Evolutionary conservation across 306 rosid species (phyloP), one percentile per base, ranked within the genome.

Genomic region (Abrus pulchellus): DNA sequence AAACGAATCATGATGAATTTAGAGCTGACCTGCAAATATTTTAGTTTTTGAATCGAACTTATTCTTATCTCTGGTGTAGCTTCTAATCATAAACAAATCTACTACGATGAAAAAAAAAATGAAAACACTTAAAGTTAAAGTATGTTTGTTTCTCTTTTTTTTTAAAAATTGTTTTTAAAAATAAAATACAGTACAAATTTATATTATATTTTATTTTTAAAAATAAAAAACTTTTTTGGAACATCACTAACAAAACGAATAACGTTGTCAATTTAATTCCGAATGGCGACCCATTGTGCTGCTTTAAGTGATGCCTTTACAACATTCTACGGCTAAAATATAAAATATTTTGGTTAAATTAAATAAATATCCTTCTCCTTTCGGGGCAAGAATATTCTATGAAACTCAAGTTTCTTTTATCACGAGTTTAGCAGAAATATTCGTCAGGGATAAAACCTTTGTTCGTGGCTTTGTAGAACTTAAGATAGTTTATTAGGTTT

Each of bases 311-410:
- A 44, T 57, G 45, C 60, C 47, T 75, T 60, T 44, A 13, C 78
- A 74, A 29, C 55, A 28, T 74, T 74, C 59, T 30, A 45, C 52
- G 68, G 43, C 45, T 28, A 57, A 27, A 57, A 75, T 74, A 40
- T 56, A 56, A n/a, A 75, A 47, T 9, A 30, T 8, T 59, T 44
- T 60, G 38, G 10, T 12, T 38, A 32, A 43, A 41, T 41, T 14
- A 43, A 59, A 40, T 20, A 59, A 74, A 44, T 6, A 44, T 11
- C 4, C 34, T 11, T 73, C 40, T 53, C 7, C 4, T 34, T 52
- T n/a, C 36, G 2, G 14, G 2, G 6, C 14, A 53, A 20, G 11
- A 54, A 53, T 54, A 54, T 72, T 72, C 20, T 14, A 28, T n/a
- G 56, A 27, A 65, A 41, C 43, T 65, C 50, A 6, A 6, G 67